Evolutionary conservation across 2,329 filamentous ascomycete genomes (phyloP).

Genomic region (Lasiodiplodia hormozganensis): DNA sequence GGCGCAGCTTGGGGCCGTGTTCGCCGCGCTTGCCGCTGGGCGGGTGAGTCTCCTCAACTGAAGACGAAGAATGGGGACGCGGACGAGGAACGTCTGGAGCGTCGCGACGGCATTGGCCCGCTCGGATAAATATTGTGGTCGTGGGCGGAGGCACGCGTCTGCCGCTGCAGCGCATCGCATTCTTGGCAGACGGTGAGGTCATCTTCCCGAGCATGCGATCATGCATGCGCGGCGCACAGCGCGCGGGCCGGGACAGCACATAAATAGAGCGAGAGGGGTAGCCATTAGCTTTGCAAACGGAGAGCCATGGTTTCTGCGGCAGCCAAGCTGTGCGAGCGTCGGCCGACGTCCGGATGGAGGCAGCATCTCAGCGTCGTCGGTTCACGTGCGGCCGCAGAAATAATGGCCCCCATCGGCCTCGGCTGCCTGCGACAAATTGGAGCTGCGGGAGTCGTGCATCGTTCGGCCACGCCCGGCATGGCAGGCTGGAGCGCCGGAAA

Average conservation of each 20-base stretch:
- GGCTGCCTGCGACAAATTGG: slow-evolving; percentile 22
- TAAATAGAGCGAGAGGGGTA: slow-evolving; percentile 23
- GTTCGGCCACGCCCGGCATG: slow-evolving; percentile 23
- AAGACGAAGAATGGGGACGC: slow-evolving; percentile 15
- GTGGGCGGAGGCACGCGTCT: slow-evolving; percentile 5
- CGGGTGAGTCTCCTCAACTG: slow-evolving; percentile 47
- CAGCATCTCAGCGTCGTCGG: slow-evolving; percentile 7
- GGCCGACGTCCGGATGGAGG: slow-evolving; percentile 13
- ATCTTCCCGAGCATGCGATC: background rate
- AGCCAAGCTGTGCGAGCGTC: slow-evolving; percentile 7
- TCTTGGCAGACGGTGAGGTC: slow-evolving; percentile 24
- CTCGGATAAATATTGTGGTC: slow-evolving; percentile 24
- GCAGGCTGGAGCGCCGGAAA: slow-evolving; percentile 16
- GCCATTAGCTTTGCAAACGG: background rate
- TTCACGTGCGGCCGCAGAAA: slow-evolving; percentile 26
- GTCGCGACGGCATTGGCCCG: slow-evolving; percentile 9
- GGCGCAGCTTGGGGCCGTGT: slow-evolving; percentile 41
- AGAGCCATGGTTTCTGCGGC: slow-evolving; percentile 14
- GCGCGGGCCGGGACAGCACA: slow-evolving; percentile 13
- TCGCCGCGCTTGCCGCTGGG: slow-evolving; percentile 46
- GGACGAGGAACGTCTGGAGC: background rate
- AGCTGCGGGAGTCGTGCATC: slow-evolving; percentile 10
- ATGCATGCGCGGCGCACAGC: slow-evolving; percentile 9
- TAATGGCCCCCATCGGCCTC: slow-evolving; percentile 15
- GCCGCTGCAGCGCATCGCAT: slow-evolving; percentile 12